These are phyloP conservation scores for Skeletonema costatum DNA, from an alignment of 108 stramenopile genomes.

Conservation along the genomic window DNA sequence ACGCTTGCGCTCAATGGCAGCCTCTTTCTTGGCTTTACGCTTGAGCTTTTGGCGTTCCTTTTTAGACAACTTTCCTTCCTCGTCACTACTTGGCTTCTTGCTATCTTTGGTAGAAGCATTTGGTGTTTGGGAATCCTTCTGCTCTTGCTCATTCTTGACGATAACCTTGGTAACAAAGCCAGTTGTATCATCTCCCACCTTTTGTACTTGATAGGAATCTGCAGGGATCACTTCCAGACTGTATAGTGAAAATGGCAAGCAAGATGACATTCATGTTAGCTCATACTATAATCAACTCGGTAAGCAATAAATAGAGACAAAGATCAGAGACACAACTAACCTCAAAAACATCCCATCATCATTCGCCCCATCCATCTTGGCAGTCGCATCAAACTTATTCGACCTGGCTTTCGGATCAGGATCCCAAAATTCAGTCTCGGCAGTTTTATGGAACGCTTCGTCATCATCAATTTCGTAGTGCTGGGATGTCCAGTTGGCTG, in stretches of 20 bases:
- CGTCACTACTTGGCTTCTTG: slow-evolving; percentile 13
- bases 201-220: slow-evolving; percentile 54
- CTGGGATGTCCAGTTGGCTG: slow-evolving; percentile 21
- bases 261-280: not conserved
- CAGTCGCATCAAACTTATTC: not conserved
- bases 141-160: not conserved
- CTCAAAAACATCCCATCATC: slow-evolving; percentile 28
- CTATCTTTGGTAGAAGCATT: not conserved
- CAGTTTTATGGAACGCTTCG: not conserved
- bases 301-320: not conserved
- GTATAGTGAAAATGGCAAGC: slow-evolving; percentile 11
- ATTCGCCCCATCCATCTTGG: slow-evolving; percentile 12
- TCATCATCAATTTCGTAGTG: slow-evolving; percentile 21
- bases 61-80: slow-evolving; percentile 11
- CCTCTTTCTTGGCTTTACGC: slow-evolving; percentile 13
- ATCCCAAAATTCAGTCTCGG: slow-evolving; percentile 8
- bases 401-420: slow-evolving; percentile 12
- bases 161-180: slow-evolving; percentile 44
- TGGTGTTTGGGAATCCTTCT: not conserved
- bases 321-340: not conserved
- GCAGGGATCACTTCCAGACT: slow-evolving; percentile 75
- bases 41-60: slow-evolving; percentile 16
- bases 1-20: slow-evolving; percentile 11
- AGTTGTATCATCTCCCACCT: slow-evolving; percentile 19
- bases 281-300: not conserved